Evolutionary conservation across 2,329 filamentous ascomycete genomes (phyloP).

Genomic region (Microascus cirrosus): DNA sequence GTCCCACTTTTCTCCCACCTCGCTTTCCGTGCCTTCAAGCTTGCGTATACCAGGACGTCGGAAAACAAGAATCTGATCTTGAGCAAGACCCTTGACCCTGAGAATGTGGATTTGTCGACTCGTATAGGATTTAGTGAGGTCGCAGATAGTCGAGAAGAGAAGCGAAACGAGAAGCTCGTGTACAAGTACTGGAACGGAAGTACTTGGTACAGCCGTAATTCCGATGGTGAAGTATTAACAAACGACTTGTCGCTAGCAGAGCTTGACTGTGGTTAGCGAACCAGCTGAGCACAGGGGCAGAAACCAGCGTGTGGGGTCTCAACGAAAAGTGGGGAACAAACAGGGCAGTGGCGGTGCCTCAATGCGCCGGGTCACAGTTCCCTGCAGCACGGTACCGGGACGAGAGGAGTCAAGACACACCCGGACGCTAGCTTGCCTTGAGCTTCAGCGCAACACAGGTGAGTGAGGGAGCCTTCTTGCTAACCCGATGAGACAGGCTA

Average conservation of each 20-base stretch:
- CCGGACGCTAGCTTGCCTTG: neutral
- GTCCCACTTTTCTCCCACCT: neutral
- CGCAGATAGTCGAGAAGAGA: neutral
- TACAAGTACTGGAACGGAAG: constrained; percentile 1
- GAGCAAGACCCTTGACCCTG: neutral
- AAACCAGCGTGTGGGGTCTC: neutral
- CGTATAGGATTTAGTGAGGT: neutral
- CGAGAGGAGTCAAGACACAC: neutral
- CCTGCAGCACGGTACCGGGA: constrained; percentile 1
- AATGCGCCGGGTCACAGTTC: neutral
- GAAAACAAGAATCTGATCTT: neutral
- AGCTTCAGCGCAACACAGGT: neutral
- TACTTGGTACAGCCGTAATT: constrained; percentile 2
- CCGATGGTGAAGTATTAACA: neutral
- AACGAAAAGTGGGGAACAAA: neutral
- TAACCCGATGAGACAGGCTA: neutral
- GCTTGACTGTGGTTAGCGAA: neutral
- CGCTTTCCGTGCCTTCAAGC: neutral
- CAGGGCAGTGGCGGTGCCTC: constrained; percentile 4
- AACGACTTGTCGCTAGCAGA: neutral
- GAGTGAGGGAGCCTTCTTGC: neutral
- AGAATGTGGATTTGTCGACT: neutral
- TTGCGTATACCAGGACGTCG: neutral
- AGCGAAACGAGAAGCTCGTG: neutral
- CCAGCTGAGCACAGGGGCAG: neutral